Conservation (phyloP, 2,329 filamentous ascomycete genomes). For the Cryphonectria carpinicola region DNA sequence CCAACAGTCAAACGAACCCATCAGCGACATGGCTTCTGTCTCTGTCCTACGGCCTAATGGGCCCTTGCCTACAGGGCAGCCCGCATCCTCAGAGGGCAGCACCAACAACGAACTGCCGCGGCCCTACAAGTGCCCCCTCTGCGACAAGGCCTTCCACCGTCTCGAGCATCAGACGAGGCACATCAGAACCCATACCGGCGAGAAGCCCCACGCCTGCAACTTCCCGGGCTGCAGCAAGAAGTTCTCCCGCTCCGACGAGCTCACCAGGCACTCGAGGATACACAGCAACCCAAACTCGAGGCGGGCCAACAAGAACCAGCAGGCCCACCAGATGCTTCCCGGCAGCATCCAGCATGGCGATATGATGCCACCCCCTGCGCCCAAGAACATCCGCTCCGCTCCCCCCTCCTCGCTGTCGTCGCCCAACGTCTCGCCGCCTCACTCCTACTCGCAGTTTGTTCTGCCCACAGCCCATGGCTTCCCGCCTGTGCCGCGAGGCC, state of each 20-base stretch:
- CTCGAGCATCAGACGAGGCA: constrained; percentile 91
- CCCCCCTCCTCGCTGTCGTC: constrained; percentile 85
- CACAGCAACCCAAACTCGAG: constrained; percentile 99
- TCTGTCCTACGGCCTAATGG: constrained; percentile 66
- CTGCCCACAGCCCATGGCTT: constrained; percentile 49
- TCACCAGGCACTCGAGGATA: constrained; percentile 95
- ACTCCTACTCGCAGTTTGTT: constrained; percentile 78
- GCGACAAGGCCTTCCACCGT: constrained; percentile 98
- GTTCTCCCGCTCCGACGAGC: constrained; percentile 93
- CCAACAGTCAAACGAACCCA: constrained; percentile 34
- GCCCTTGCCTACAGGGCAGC: constrained; percentile 64
- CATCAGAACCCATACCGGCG: constrained; percentile 95
- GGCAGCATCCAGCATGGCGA: constrained; percentile 54
- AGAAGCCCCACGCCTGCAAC: constrained; percentile 96
- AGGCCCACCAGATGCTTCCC: constrained; percentile 49
- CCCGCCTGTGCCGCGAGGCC: constrained; percentile 53
- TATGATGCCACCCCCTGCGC: constrained; percentile 79
- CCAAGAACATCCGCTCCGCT: constrained; percentile 84
- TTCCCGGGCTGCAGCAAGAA: constrained; percentile 91
- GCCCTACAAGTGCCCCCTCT: constrained; percentile 97
- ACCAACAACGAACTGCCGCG: constrained; percentile 75
- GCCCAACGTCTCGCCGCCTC: constrained; percentile 94
- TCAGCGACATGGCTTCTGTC: constrained; percentile 56
- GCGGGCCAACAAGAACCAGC: constrained; percentile 79
- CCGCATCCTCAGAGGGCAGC: constrained; percentile 52